These are phyloP conservation scores for Zygoascus flipseniorum DNA, from an alignment of 805 yeast species.

Conservation along the genomic window DNA sequence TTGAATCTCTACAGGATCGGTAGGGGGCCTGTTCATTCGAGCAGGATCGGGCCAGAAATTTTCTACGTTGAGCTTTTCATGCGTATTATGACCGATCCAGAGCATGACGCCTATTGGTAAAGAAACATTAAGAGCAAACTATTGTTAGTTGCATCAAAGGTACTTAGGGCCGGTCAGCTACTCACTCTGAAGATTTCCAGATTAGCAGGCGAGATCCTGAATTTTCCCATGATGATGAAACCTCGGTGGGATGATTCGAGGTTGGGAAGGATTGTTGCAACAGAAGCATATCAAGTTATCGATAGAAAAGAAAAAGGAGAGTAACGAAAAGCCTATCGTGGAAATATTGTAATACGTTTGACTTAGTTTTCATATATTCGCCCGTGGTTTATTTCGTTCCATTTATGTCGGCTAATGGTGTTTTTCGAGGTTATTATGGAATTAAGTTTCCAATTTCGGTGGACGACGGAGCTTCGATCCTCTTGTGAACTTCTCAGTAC, in stretches of 20 bases:
- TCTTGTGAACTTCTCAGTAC: too few species aligned
- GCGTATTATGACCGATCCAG: conserved; percentile 86
- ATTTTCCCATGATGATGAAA: conserved; percentile 3
- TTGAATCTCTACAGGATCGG: conserved; percentile 84
- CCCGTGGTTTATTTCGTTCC: too few species aligned
- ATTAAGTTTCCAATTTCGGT: too few species aligned
- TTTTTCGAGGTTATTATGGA: too few species aligned
- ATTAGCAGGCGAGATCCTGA: conserved; percentile 16
- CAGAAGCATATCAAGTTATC: too few species aligned
- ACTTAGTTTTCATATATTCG: too few species aligned
- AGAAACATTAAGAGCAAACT: conserved; percentile 61
- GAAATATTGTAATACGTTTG: too few species aligned
- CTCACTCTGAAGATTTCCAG: conserved; percentile 19
- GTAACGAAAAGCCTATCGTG: too few species aligned
- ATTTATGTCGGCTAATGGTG: too few species aligned
- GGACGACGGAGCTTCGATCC: too few species aligned
- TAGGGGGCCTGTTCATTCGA: conserved; percentile 82
- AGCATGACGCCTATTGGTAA: conserved; percentile 91
- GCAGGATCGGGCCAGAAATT: conserved; percentile 98
- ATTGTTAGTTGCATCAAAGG: neutral
- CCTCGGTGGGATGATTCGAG: neutral
- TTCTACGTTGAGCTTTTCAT: conserved; percentile 78
- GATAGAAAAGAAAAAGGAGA: too few species aligned
- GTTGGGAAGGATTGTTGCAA: neutral
- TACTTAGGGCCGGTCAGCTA: neutral